Conservation (phyloP, 2,329 filamentous ascomycete species). For the Trichoderma sp. region DNA sequence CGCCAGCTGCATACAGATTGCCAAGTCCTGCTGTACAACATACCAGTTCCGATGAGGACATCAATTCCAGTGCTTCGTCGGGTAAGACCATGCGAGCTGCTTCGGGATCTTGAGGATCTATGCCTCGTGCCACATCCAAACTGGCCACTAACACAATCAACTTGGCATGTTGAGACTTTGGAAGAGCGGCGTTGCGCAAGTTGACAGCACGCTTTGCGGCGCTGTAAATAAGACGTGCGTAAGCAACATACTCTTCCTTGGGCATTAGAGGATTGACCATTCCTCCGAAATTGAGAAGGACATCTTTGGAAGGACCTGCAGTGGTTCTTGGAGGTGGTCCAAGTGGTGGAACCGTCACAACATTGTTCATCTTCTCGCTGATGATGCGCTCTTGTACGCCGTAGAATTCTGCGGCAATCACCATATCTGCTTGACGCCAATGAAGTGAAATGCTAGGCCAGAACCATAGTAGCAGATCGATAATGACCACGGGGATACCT, state of each 20-base stretch:
- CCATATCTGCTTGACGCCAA: neutral
- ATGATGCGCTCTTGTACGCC: conserved; percentile 9
- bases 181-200: neutral
- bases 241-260: neutral
- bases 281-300: conserved; percentile 16
- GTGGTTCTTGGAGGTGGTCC: neutral
- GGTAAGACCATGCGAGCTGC: conserved; percentile 6
- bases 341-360: conserved; percentile 6
- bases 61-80: neutral
- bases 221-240: neutral
- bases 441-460: neutral
- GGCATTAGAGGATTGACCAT: conserved; percentile 12
- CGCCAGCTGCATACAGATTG: neutral
- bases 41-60: neutral
- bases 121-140: neutral
- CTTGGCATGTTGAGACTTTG: neutral
- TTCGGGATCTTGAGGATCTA: neutral
- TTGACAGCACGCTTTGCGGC: neutral
- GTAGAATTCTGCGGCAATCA: conserved; percentile 11
- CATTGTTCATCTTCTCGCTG: neutral
- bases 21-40: conserved; percentile 12
- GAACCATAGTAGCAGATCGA: conserved; percentile 12
- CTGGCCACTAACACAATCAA: conserved; percentile 8
- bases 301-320: neutral
- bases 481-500: neutral